Conservation (phyloP, 169 alveolate species). For the Plasmodium inui region DNA sequence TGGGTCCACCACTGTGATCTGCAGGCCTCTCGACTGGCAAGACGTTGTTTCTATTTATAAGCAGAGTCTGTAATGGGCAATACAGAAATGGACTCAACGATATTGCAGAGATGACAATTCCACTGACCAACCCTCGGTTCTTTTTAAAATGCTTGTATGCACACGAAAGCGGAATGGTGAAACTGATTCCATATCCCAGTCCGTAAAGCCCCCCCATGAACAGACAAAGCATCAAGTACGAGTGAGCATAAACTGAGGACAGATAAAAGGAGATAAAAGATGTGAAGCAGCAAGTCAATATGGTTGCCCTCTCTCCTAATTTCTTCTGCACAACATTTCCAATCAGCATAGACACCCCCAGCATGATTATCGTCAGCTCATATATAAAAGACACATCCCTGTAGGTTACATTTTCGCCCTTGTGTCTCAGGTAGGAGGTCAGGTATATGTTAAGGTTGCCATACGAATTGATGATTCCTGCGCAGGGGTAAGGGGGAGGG, state of each 20-base stretch:
- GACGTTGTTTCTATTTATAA: slow-evolving; percentile 31
- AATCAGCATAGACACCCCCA: slow-evolving; percentile 42
- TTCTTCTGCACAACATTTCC: slow-evolving; percentile 53
- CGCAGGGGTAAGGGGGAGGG: not conserved
- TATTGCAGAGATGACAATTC: slow-evolving; percentile 62
- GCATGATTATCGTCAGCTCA: slow-evolving; percentile 23
- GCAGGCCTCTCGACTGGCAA: not conserved
- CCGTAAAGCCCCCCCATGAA: slow-evolving; percentile 50
- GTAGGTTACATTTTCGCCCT: slow-evolving; percentile 52
- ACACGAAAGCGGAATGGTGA: slow-evolving; percentile 67
- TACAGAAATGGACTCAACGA: slow-evolving; percentile 68
- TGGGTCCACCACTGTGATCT: not conserved
- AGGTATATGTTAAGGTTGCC: slow-evolving; percentile 65
- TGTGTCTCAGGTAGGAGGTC: slow-evolving; percentile 62
- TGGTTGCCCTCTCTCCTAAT: slow-evolving; percentile 39
- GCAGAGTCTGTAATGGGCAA: slow-evolving; percentile 55
- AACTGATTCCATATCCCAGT: slow-evolving; percentile 57
- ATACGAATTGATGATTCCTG: slow-evolving; percentile 63
- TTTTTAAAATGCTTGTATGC: slow-evolving; percentile 55
- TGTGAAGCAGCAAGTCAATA: slow-evolving; percentile 6
- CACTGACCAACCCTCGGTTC: slow-evolving; percentile 66
- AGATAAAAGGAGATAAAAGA: slow-evolving; percentile 50
- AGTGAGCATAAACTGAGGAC: slow-evolving; percentile 54
- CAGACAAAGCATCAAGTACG: slow-evolving; percentile 34
- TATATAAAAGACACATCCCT: slow-evolving; percentile 45